Base-by-base conservation (phyloP, 352 stramenopile species). In the Saprolegnia diclina region DNA sequence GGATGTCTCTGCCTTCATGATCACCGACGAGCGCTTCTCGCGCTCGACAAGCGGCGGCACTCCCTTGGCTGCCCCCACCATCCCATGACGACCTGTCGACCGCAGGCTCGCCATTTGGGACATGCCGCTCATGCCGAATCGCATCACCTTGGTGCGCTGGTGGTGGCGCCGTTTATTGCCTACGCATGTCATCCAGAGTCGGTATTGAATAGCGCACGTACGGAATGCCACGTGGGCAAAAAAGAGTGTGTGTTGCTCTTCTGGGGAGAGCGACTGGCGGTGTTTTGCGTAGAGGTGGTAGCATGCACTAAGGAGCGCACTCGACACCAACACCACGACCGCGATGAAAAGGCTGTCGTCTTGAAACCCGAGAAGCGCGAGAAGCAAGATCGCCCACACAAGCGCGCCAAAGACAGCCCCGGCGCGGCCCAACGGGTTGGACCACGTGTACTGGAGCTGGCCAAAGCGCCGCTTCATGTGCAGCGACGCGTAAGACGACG, bases 361-460 rank as follows among this genome's bases (percentile, higher is more conserved):
- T 45, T 45, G 38, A 22, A 45, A 54, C 5, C 29, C 42, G 4
- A 74, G 24, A 46, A 76, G 44, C 7, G 62, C 71, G 22, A 75
- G n/a, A 22, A 78, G 53, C 3, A 29, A 48, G 1, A 72, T 7
- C 0, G 45, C 4, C 71, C 61, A 78, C 14, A 78, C 48, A 24
- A 64, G 10, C 3, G 74, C 38, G 7, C 65, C 53, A 14, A 63
- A 21, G 57, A 61, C 44, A 6, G 73, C 66, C 22, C 73, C 73
- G 19, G 5, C 16, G 6, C 56, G 13, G 7, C 73, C 71, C 24
- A 78, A 71, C 7, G 73, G 73, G 45, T 66, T 76, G 0, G 52
- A 69, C 18, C 45, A 73, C 4, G 16, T 35, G 19, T 29, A 26
- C 1, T 42, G 18, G 7, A 56, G 22, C 24, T 59, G 45, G 19